phyloP scores from a whole-genome alignment of 768 basidiomycete genomes.

The Psilocybe cyanescens region DNA sequence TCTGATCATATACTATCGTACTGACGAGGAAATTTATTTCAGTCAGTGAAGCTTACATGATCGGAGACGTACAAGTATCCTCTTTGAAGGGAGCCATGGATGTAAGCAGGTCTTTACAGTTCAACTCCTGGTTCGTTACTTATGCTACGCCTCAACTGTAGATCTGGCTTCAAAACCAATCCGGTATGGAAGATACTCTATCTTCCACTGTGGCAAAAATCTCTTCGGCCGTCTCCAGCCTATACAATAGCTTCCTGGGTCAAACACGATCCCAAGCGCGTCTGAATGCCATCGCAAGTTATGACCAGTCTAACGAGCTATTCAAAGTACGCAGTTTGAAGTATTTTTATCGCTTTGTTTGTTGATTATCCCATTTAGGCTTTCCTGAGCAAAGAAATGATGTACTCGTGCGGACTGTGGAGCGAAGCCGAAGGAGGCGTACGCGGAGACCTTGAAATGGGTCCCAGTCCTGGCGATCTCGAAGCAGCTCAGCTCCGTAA shows the following conservation, averaged over 20 bases:
- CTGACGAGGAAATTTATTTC: slow-evolving; percentile 16
- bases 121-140: slow-evolving; percentile 9
- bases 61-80: slow-evolving; percentile 67
- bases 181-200: slow-evolving; percentile 58
- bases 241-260: slow-evolving; percentile 74
- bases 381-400: slow-evolving; percentile 89
- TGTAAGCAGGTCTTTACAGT: slow-evolving; percentile 41
- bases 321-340: slow-evolving; percentile 58
- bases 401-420: slow-evolving; percentile 93
- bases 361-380: slow-evolving; percentile 43
- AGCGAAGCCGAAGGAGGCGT: slow-evolving; percentile 80
- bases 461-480: slow-evolving; percentile 66
- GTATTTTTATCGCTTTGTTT: slow-evolving; percentile 8
- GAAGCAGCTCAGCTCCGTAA: slow-evolving; percentile 86
- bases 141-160: slow-evolving; percentile 28
- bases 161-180: slow-evolving; percentile 72
- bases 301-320: slow-evolving; percentile 90
- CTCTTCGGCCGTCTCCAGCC: slow-evolving; percentile 60
- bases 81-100: slow-evolving; percentile 65
- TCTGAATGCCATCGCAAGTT: slow-evolving; percentile 84
- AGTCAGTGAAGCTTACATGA: slow-evolving; percentile 81
- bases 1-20: not conserved
- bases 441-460: slow-evolving; percentile 64
- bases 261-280: slow-evolving; percentile 75
- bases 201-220: slow-evolving; percentile 60